Percentiles rank a stretch among this genome's conserved stretches.
These are phyloP conservation scores for Triangularia verruculosa DNA, from an alignment of 2,329 filamentous ascomycete species.

Conservation along the genomic window DNA sequence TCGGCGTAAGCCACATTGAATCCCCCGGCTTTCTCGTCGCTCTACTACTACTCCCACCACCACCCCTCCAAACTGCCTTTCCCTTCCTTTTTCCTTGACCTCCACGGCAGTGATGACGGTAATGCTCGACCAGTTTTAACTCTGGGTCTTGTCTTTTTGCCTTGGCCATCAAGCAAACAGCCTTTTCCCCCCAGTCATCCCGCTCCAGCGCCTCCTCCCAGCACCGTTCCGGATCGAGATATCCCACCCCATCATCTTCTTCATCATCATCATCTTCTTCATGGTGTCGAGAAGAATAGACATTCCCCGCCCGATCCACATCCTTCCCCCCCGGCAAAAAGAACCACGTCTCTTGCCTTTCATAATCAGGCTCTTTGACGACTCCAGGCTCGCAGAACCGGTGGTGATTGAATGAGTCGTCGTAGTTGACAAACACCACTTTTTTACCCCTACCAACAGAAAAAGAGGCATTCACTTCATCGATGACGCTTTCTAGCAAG, in stretches of 20 bases:
- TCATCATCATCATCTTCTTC: conserved; percentile 14
- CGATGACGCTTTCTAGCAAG: conserved; percentile 38
- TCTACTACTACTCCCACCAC: conserved; percentile 28
- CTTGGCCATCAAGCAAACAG: conserved; percentile 45
- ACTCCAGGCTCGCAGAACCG: conserved; percentile 36
- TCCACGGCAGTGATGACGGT: not conserved
- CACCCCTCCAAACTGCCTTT: conserved; percentile 1
- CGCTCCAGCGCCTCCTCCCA: conserved; percentile 34
- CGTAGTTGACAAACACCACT: conserved; percentile 46
- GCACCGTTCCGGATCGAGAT: conserved; percentile 39
- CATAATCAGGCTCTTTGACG: conserved; percentile 43
- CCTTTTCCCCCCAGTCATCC: conserved; percentile 43
- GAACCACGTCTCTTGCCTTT: conserved; percentile 45
- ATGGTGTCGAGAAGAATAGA: not conserved
- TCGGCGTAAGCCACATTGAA: conserved; percentile 47
- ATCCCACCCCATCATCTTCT: conserved; percentile 32
- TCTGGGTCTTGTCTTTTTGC: conserved; percentile 36
- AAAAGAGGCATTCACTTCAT: conserved; percentile 39
- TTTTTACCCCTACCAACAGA: conserved; percentile 21
- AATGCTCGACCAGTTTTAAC: conserved; percentile 27
- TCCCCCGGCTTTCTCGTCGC: conserved; percentile 30
- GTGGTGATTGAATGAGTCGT: conserved; percentile 43
- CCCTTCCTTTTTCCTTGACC: not conserved
- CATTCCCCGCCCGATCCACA: conserved; percentile 30
- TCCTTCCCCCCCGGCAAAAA: conserved; percentile 46